These are phyloP conservation scores for Spinellus fusiger DNA, from an alignment of 192 early-diverging fungal species.

Conservation along the genomic window DNA sequence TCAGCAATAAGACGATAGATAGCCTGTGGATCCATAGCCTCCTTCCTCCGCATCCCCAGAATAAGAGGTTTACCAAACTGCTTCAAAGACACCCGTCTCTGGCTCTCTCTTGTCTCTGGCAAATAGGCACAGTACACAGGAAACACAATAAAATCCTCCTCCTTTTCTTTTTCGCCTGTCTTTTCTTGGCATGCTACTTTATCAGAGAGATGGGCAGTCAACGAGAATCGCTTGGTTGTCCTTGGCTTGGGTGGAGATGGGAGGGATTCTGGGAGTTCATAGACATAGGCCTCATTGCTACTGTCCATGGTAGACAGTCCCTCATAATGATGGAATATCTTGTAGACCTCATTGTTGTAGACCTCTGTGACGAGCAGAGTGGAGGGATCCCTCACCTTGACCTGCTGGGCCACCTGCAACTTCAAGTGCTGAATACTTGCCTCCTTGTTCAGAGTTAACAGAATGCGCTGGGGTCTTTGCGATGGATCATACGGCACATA, in stretches of 20 bases:
- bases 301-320: slow-evolving; percentile 25
- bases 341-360: slow-evolving; percentile 46
- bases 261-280: slow-evolving; percentile 19
- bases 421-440: slow-evolving; percentile 53
- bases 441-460: slow-evolving; percentile 56
- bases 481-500: slow-evolving; percentile 45
- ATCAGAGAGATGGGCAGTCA: not conserved
- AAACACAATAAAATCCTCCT: slow-evolving; percentile 12
- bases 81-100: not conserved
- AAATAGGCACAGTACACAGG: slow-evolving; percentile 24
- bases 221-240: not conserved
- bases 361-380: slow-evolving; percentile 45
- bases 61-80: slow-evolving; percentile 38
- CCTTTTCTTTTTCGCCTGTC: not conserved
- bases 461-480: slow-evolving; percentile 36
- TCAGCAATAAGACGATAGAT: slow-evolving; percentile 29
- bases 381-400: slow-evolving; percentile 35
- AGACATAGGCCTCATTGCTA: slow-evolving; percentile 9
- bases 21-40: slow-evolving; percentile 24
- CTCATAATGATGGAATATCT: slow-evolving; percentile 47
- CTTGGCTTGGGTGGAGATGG: not conserved
- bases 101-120: slow-evolving; percentile 24
- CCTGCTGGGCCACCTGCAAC: slow-evolving; percentile 45
- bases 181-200: not conserved
- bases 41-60: slow-evolving; percentile 32